A percentile compares a stretch with the other conserved stretches of the same genome.
phyloP scores from a whole-genome alignment of 1,284 basidiomycete genomes.

The Ustilago hordei region DNA sequence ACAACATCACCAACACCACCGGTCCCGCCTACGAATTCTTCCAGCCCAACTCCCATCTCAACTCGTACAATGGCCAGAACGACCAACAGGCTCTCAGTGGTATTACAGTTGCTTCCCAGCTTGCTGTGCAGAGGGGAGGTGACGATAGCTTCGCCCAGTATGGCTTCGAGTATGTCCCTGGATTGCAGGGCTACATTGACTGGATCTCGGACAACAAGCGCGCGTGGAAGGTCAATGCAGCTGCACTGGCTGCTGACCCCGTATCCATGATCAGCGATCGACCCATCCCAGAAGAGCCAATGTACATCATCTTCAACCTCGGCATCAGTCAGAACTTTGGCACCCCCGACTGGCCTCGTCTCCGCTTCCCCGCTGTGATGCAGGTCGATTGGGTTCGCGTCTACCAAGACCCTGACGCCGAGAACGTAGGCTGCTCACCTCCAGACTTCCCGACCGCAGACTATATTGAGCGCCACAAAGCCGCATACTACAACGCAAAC shows the following conservation, averaged over 20 bases:
- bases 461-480: constrained; percentile 72
- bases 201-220: constrained; percentile 49
- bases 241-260: constrained; percentile 79
- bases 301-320: constrained; percentile 65
- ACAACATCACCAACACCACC: constrained; percentile 60
- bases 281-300: constrained; percentile 53
- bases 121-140: constrained; percentile 53
- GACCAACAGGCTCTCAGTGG: constrained; percentile 77
- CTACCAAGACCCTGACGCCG: constrained; percentile 51
- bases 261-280: constrained; percentile 41
- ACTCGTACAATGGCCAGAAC: constrained; percentile 78
- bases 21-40: constrained; percentile 60
- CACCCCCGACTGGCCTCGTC: constrained; percentile 37
- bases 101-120: constrained; percentile 56
- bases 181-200: constrained; percentile 77
- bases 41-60: constrained; percentile 42
- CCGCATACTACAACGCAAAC: constrained; percentile 59
- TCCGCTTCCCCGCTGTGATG: constrained; percentile 55
- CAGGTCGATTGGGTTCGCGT: constrained; percentile 56
- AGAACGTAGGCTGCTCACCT: constrained; percentile 62
- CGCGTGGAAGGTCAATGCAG: constrained; percentile 73
- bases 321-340: constrained; percentile 59
- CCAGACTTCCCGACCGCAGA: constrained; percentile 73
- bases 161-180: constrained; percentile 72
- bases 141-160: constrained; percentile 52